Conservation (phyloP, 192 early-diverging fungal species). For the Backusella psychrophila region DNA sequence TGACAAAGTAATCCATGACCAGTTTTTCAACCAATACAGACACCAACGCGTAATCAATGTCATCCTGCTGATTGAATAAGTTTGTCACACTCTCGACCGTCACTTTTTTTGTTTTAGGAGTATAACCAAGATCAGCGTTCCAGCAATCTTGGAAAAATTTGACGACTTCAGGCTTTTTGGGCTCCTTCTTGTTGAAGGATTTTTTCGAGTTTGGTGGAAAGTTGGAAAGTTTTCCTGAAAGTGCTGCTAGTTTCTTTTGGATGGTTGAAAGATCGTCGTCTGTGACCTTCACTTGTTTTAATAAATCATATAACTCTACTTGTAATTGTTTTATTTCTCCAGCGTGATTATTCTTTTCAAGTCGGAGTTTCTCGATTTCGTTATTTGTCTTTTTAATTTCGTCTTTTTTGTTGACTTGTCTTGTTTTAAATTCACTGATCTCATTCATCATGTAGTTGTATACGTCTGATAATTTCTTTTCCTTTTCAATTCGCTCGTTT, state of each 20-base stretch:
- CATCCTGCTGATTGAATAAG: not conserved
- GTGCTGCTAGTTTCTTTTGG: not conserved
- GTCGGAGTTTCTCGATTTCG: not conserved
- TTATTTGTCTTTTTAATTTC: not conserved
- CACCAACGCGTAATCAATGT: not conserved
- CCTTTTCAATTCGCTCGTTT: not conserved
- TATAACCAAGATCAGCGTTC: not conserved
- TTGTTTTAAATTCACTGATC: not conserved
- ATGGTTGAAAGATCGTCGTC: constrained; percentile 14
- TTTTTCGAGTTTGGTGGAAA: constrained; percentile 8
- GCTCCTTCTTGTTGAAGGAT: not conserved
- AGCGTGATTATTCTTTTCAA: not conserved
- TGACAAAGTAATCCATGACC: not conserved
- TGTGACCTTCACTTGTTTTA: not conserved
- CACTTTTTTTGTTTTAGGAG: not conserved
- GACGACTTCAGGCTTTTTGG: not conserved
- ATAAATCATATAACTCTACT: not conserved
- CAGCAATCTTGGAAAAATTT: not conserved
- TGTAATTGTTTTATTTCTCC: not conserved
- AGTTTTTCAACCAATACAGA: constrained; percentile 6
- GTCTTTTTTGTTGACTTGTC: not conserved
- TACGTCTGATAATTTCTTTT: not conserved
- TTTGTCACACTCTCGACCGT: not conserved
- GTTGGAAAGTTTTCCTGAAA: constrained; percentile 11
- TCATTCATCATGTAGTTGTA: not conserved